Evolutionary conservation across 768 basidiomycete genomes (phyloP), one percentile per base, ranked within the genome.

Genomic region (Collybiopsis confluens): DNA sequence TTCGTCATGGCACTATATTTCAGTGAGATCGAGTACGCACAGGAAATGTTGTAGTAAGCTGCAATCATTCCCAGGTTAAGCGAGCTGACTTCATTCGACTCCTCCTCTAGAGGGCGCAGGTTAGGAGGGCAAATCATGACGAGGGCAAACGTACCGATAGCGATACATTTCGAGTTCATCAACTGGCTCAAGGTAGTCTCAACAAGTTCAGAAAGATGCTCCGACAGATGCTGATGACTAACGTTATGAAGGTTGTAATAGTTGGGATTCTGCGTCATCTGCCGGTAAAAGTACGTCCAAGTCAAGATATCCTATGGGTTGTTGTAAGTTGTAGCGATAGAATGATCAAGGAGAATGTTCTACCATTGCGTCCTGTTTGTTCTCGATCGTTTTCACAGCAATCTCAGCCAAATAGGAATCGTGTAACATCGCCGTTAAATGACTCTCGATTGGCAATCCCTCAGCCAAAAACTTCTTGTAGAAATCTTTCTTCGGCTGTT

Each of bases 31-130:
- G 16, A 27, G 16, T n/a, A n/a, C 87, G 65, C 59, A 90, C 89
- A 92, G 52, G 90, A 93, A 38, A 94, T 94, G 63, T 93, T 92
- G 68, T 93, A 96, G 72, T 93, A 94, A 0, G 95, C 93, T 0
- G 95, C 97, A 61, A 99, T 98, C 94, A 98, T 97, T 54, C 97
- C 97, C 35, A 98, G 75, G 70, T 98, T 99, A 61, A 98, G 82
- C 1, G 94, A 85, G 2, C 85, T 82, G 1, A 91, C 81, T 36
- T 48, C 46, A 58, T 96, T 92, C 88, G 95, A 93, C 66, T 97
- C 94, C 57, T 96, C 93, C 75, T 92, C 90, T 86, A 56, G 8
- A 56, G 0, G 11, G 28, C 20, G n/a, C n/a, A 56, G 35, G 42
- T 8, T 45, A 15, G 26, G 7, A 56, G 57, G 45, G 38, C 21